A percentile compares a stretch with the other conserved stretches of the same genome.
Conservation (phyloP, 2,329 filamentous ascomycete genomes). For the Alternaria gaisen region DNA sequence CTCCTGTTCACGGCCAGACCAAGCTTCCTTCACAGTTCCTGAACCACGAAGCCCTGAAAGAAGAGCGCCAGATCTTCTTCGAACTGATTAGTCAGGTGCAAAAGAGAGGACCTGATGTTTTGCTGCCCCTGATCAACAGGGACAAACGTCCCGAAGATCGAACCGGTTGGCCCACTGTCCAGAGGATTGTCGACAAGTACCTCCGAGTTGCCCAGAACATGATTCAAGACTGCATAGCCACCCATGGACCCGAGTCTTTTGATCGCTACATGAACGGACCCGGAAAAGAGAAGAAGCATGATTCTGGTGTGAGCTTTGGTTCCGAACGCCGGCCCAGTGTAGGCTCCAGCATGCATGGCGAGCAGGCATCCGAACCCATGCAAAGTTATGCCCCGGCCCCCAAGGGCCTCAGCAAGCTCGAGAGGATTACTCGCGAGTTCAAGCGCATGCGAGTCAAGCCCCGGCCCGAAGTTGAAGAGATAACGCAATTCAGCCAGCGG, state of each 20-base stretch:
- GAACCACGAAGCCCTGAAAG: conserved; percentile 60
- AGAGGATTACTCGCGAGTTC: conserved; percentile 68
- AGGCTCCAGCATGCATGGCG: conserved; percentile 36
- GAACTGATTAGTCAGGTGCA: conserved; percentile 68
- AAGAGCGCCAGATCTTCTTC: conserved; percentile 70
- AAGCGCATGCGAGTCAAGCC: conserved; percentile 65
- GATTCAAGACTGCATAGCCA: conserved; percentile 66
- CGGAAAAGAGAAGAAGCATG: conserved; percentile 64
- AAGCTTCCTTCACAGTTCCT: conserved; percentile 61
- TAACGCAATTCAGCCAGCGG: conserved; percentile 46
- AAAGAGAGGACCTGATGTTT: conserved; percentile 61
- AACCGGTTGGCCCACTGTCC: conserved; percentile 64
- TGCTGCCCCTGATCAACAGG: conserved; percentile 63
- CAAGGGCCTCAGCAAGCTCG: conserved; percentile 61
- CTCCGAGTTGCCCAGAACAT: conserved; percentile 66
- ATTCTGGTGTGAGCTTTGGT: conserved; percentile 70
- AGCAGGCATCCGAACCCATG: conserved; percentile 31
- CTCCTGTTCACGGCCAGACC: conserved; percentile 57
- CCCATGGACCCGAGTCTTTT: conserved; percentile 51
- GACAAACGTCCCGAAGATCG: conserved; percentile 61
- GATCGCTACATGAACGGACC: conserved; percentile 38
- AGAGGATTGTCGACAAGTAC: conserved; percentile 64
- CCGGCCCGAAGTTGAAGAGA: conserved; percentile 61
- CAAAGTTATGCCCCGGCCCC: conserved; percentile 25
- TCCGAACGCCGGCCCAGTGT: conserved; percentile 46